These are phyloP conservation scores for Pachysandra terminalis DNA, from an alignment of 164 flowering plant genomes.

Conservation along the genomic window DNA sequence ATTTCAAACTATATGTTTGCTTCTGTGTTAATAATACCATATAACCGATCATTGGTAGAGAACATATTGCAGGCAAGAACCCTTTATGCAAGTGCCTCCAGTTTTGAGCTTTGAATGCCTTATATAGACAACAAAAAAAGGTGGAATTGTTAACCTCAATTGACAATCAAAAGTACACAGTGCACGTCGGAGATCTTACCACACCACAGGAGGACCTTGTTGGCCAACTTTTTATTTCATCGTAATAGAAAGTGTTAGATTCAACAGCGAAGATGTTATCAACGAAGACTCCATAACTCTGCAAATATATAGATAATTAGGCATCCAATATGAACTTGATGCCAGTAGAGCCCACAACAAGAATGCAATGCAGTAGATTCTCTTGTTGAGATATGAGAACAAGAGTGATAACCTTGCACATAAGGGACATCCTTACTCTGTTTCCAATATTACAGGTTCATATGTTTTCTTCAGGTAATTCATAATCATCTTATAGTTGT, in stretches of 20 bases:
- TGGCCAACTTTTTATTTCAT: conserved; percentile 65
- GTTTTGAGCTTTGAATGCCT: conserved; percentile 76
- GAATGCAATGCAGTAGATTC: no score
- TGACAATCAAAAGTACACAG: no score
- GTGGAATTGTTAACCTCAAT: neutral
- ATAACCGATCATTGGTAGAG: conserved; percentile 76
- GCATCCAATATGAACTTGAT: no score
- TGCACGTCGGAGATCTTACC: conserved; percentile 49
- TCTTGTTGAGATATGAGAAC: no score
- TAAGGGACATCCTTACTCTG: conserved; percentile 33
- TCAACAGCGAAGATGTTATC: conserved; percentile 63
- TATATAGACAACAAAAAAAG: no score
- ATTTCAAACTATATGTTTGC: no score
- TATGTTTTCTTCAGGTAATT: conserved; percentile 75
- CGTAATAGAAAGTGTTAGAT: conserved; percentile 39
- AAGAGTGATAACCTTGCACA: neutral
- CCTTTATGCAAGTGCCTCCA: conserved; percentile 80
- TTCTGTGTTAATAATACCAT: conserved; percentile 47
- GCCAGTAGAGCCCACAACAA: neutral
- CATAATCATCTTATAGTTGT: conserved; percentile 71
- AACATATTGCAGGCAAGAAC: conserved; percentile 69
- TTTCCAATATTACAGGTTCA: conserved; percentile 69
- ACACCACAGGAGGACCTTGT: conserved; percentile 88
- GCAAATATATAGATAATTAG: conserved; percentile 8
- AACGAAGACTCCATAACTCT: conserved; percentile 64